These are phyloP conservation scores for Tricholoma matsutake DNA, from an alignment of 768 basidiomycete genomes.

Conservation along the genomic window DNA sequence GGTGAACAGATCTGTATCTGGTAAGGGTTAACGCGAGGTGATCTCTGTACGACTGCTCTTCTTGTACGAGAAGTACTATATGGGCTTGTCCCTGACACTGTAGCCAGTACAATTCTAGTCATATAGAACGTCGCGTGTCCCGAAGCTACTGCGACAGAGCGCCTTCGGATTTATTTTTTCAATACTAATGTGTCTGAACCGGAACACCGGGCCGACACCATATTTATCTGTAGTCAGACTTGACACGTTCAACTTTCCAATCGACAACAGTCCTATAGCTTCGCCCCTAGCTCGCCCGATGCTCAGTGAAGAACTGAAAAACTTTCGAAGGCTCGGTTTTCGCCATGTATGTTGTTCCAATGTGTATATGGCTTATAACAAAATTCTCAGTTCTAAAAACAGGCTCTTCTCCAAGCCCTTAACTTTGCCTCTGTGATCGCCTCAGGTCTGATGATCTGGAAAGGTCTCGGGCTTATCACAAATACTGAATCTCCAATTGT, in stretches of 20 bases:
- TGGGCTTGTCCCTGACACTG: too few species aligned
- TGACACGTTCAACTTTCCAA: neutral
- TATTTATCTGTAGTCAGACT: neutral
- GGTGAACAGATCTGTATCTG: neutral
- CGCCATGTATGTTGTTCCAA: slow-evolving; percentile 52
- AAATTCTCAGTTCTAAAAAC: neutral
- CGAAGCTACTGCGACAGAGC: too few species aligned
- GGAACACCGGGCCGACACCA: neutral
- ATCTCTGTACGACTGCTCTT: too few species aligned
- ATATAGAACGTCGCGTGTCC: too few species aligned
- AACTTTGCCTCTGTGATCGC: slow-evolving; percentile 91
- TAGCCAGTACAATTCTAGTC: too few species aligned
- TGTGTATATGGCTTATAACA: neutral
- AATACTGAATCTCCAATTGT: slow-evolving; percentile 97
- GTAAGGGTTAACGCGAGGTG: too few species aligned
- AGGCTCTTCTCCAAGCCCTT: slow-evolving; percentile 86
- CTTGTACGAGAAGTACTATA: too few species aligned
- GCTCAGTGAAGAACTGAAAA: slow-evolving; percentile 76
- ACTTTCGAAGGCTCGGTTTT: slow-evolving; percentile 68
- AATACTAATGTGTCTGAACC: too few species aligned
- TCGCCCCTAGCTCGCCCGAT: slow-evolving; percentile 30
- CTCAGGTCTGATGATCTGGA: slow-evolving; percentile 97
- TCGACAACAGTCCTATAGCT: neutral
- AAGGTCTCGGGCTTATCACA: slow-evolving; percentile 82
- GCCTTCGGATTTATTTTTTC: too few species aligned